Evolutionary conservation across 306 rosid species (phyloP), one percentile per base, ranked within the genome.

Genomic region (Quercus aquifolioides): DNA sequence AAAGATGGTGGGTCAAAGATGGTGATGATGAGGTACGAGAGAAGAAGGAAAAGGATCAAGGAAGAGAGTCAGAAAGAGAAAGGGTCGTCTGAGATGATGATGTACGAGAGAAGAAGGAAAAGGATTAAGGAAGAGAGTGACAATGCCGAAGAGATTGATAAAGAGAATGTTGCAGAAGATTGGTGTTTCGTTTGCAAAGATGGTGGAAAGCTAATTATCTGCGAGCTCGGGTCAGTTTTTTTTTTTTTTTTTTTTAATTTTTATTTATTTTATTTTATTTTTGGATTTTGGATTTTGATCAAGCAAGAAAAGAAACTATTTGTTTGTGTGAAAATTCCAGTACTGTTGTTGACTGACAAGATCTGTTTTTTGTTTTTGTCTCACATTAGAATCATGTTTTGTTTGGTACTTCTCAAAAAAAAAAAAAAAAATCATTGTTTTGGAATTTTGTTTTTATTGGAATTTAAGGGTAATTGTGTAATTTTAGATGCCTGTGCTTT

Each of bases 151-250:
- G 43, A 21, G 21, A 33, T 55, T 12, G 72, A 73, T 30, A 57
- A 72, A 68, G 86, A 81, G 73, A 33, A 1, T 0, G 85, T 71
- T 9, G 65, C 82, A 23, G 88, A 87, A 74, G 88, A 85, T 41
- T 88, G 91, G 91, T 88, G 91, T 72, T 85, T 88, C 87, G 35
- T 25, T 28, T 88, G 91, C 85, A 88, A 88, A 83, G 91, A 88
- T 57, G 91, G 91, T 31, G 91, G 91, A 25, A 58, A 83, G 57
- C 72, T 85, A 52, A 69, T 83, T 20, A 18, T 88, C 64, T 88
- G 91, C 80, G 87, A 83, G 13, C 35, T 77, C 76, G 60, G 74
- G 91, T 88, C 19, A 58, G 83, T 78, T 8, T 65, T 31, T 62
- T 0, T 21, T 26, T 4, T 35, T 8, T 55, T 7, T 38, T 38